Conservation (phyloP, 1,284 basidiomycete genomes). For the Sporisorium graminicola region DNA sequence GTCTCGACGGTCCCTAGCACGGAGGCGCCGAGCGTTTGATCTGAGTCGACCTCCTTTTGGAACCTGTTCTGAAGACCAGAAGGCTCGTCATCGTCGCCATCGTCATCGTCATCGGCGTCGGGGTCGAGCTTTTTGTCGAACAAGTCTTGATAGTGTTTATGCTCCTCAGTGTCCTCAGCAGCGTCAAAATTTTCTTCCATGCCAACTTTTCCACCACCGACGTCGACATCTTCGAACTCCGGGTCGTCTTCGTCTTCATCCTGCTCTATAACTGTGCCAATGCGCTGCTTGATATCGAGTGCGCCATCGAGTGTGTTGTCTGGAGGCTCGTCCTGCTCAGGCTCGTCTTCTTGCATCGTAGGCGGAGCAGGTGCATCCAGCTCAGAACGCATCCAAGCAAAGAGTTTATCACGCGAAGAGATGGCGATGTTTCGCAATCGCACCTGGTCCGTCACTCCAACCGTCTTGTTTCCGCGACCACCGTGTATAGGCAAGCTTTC, state of each 20-base stretch:
- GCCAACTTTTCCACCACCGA: conserved; percentile 2
- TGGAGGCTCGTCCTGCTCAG: conserved; percentile 23
- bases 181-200: conserved; percentile 27
- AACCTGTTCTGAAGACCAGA: background rate
- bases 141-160: conserved; percentile 41
- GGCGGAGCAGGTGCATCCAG: conserved; percentile 57
- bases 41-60: conserved; percentile 3
- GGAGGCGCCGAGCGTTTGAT: conserved; percentile 35
- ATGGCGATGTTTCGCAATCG: conserved; percentile 61
- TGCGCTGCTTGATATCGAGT: conserved; percentile 10
- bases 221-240: conserved; percentile 41
- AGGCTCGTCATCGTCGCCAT: conserved; percentile 14
- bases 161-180: conserved; percentile 39
- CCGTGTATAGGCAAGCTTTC: conserved; percentile 51
- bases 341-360: conserved; percentile 37
- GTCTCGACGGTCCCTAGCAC: conserved; percentile 35
- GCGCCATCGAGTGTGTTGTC: conserved; percentile 41
- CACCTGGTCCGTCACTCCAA: conserved; percentile 57
- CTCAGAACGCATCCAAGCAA: conserved; percentile 62
- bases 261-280: background rate
- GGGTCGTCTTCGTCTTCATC: conserved; percentile 17
- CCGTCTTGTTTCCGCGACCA: conserved; percentile 42
- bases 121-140: conserved; percentile 53
- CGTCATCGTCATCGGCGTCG: conserved; percentile 45
- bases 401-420: conserved; percentile 57